Conservation (phyloP, 169 alveolate genomes). For the Pseudocohnilembus persalinus region DNA sequence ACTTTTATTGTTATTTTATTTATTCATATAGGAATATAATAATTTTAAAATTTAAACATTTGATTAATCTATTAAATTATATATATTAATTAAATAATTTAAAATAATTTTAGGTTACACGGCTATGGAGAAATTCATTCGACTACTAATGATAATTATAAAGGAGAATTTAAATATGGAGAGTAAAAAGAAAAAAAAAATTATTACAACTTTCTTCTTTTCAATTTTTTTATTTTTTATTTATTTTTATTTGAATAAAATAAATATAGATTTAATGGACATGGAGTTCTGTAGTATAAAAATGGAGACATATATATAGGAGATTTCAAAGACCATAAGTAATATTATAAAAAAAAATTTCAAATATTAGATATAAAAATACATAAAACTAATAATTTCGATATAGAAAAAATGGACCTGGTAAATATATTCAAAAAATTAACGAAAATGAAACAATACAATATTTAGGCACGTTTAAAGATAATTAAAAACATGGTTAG, state of each 20-base stretch:
- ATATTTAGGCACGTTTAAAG: background rate
- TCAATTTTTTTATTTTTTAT: no score
- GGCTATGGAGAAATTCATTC: background rate
- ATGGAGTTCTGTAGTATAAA: background rate
- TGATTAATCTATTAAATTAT: no score
- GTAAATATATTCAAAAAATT: background rate
- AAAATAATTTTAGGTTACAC: background rate
- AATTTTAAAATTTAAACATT: no score
- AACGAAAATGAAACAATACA: background rate
- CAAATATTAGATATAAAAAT: no score
- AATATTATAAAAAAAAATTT: no score
- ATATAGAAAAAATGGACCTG: background rate
- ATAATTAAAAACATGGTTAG: background rate
- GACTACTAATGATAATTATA: background rate
- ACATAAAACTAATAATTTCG: background rate
- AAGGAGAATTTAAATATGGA: background rate
- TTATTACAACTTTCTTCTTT: no score
- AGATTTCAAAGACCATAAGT: background rate
- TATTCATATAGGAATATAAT: background rate
- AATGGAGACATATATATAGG: background rate
- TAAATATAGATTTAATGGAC: background rate
- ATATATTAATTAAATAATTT: no score
- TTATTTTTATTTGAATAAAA: no score
- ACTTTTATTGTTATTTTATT: no score
- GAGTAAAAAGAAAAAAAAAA: no score